Base-by-base conservation (phyloP, 495 filamentous ascomycete genomes). In the Xylaria grammica region DNA sequence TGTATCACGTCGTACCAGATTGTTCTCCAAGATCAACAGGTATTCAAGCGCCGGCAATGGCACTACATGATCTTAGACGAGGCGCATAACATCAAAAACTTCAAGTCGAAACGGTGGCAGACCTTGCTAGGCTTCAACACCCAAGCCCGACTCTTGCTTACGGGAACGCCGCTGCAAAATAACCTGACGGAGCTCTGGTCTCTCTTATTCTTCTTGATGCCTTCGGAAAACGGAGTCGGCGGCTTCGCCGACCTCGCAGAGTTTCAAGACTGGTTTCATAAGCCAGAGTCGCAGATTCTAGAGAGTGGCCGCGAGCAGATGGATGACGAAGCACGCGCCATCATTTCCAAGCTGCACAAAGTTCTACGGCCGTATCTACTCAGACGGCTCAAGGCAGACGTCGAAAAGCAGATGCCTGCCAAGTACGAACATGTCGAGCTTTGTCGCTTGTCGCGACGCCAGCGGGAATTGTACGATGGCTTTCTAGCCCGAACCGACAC, bases 41-140 rank as follows among this genome's bases (percentile, higher is more conserved):
- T 94, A n/a, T 92, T 99, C 75, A 94, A 95, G 72, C 87, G 92
- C 57, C 85, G 92, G n/a, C 85, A 84, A 44, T 99, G 96, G 96
- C 93, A 97, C 74, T 99, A 97, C 77, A 93, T 99, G 87, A 90
- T 99, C 63, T 86, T 99, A 17, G 96, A 99, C 73, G 96, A 99
- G 79, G 96, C 96, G 1, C 96, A 99, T 75, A 98, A 98, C 74
- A 99, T 99, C 83, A 98, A 98, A 75, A 99, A 99, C 73, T 98
- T 97, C 82, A 92, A 94, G 67, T 97, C 94, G 0, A 93, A 96
- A 74, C 83, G 94, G 63, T 99, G 95, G 95, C 94, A 98, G 73
- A 92, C 91, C 0, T 81, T 99, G 53, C 85, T 99, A 7, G 95
- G 89, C 0, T 96, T 98, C 78, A 90, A 92, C 65, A 97, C 94